Evolutionary conservation across 2,329 filamentous ascomycete genomes (phyloP), one percentile per base, ranked within the genome.

Genomic region (Magnaporthiopsis incrustans): DNA sequence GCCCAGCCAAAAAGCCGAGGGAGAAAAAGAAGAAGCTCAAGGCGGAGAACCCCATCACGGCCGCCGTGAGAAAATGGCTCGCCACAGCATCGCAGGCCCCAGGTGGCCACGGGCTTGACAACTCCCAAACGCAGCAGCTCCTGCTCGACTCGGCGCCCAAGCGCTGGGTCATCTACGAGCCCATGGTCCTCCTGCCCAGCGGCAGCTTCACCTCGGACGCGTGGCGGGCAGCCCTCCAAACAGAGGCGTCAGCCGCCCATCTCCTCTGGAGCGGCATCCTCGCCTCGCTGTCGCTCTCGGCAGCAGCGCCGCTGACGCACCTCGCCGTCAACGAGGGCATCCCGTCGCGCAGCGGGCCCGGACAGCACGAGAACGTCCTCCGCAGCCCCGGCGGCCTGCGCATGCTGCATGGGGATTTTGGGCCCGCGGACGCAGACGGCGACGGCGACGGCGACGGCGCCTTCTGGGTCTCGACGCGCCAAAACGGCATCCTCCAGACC

Each of bases 401-500:
- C 3, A 87, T 89, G 26, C 77, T 97, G 0, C 78, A 88, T 72
- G 92, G 92, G 27, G 80, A 89, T 72, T 97, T 96, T 73, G 91
- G 91, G 0, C 81, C 85, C 0, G 60, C 74, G 0, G n/a, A 65
- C 1, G 27, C 61, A 38, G 27, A 14, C 64, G 2, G 58, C 64
- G 27, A 14, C 64, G 2, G 58, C 64, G 27, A 14, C 64, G 2
- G 58, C 64, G 27, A 14, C 64, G 2, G 58, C 64, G 88, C 92
- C 0, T 85, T 96, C 67, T 98, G 94, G 94, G 89, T 90, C 0
- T 84, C 82, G 15, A 88, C 89, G 5, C 85, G 82, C 63, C 92
- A 97, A 73, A 91, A 92, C 71, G 89, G 89, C 2, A 89, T 98
- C 65, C 76, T 79, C 50, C 94, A 98, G 77, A 88, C 84, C 2